phyloP scores from a whole-genome alignment of 805 yeast genomes.

The Helenozyma rhizophorensis region DNA sequence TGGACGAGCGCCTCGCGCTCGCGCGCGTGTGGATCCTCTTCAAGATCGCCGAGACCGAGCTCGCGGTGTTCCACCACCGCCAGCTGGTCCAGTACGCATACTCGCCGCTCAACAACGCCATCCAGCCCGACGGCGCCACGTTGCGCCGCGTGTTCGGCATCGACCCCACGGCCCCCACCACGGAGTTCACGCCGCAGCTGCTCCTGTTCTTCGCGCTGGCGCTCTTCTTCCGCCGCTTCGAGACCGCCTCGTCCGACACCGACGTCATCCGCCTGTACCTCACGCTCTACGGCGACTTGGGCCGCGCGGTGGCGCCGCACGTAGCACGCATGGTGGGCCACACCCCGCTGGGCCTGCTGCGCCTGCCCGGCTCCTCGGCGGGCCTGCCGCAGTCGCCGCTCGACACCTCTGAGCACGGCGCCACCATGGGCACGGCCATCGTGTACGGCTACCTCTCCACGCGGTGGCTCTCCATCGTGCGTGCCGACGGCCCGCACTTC shows the following conservation, averaged over 20 bases:
- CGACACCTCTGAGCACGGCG: conserved; percentile 5
- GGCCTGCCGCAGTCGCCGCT: conserved; percentile 3
- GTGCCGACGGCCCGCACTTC: conserved; percentile 12
- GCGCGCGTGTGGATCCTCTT: conserved; percentile 14
- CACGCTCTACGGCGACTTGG: conserved; percentile 10
- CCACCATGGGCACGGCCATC: conserved; percentile 6
- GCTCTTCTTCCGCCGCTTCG: conserved; percentile 11
- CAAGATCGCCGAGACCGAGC: conserved; percentile 10
- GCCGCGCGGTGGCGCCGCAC: conserved; percentile 4
- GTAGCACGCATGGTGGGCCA: neutral
- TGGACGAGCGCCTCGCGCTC: conserved; percentile 9
- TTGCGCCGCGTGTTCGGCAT: conserved; percentile 3
- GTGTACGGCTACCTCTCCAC: conserved; percentile 8
- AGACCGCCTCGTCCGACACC: conserved; percentile 4
- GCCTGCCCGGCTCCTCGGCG: neutral
- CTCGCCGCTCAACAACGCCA: conserved; percentile 2
- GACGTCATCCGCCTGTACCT: conserved; percentile 11
- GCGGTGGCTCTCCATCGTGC: conserved; percentile 12
- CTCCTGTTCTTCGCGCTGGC: conserved; percentile 2
- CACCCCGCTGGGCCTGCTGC: neutral
- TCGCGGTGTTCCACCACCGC: conserved; percentile 5
- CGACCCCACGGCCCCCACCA: conserved; percentile 1
- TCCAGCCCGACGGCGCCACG: conserved; percentile 10
- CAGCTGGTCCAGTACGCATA: conserved; percentile 7
- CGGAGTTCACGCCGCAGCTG: conserved; percentile 4